These are phyloP conservation scores for Boechera divaricarpa DNA, from an alignment of 345 rosid genomes.

Conservation along the genomic window DNA sequence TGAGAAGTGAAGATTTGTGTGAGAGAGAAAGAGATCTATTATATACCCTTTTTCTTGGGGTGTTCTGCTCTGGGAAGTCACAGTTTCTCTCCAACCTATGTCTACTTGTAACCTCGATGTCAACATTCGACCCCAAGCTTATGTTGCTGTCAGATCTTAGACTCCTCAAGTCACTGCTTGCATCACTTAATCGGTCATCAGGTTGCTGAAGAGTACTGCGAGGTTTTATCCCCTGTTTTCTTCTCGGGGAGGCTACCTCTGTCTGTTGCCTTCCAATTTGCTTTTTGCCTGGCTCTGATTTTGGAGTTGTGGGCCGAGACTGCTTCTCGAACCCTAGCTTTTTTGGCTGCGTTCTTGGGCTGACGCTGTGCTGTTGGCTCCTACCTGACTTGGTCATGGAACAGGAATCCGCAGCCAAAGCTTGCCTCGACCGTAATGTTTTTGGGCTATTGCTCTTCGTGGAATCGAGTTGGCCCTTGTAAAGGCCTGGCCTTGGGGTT, in stretches of 20 bases:
- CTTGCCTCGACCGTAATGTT: slow-evolving; percentile 45
- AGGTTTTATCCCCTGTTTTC: slow-evolving; percentile 49
- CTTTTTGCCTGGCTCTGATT: slow-evolving; percentile 53
- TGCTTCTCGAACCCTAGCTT: slow-evolving; percentile 58
- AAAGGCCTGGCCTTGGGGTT: slow-evolving; percentile 51
- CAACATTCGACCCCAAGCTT: slow-evolving; percentile 57
- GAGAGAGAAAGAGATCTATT: slow-evolving; percentile 11
- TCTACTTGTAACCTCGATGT: slow-evolving; percentile 66
- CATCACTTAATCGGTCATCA: slow-evolving; percentile 54
- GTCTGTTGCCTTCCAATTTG: slow-evolving; percentile 53
- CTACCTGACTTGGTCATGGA: slow-evolving; percentile 42
- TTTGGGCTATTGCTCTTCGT: slow-evolving; percentile 46
- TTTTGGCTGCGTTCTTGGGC: slow-evolving; percentile 60
- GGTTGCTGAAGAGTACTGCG: slow-evolving; percentile 42
- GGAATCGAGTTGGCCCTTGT: slow-evolving; percentile 40
- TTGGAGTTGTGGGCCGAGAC: slow-evolving; percentile 46
- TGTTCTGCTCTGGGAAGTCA: slow-evolving; percentile 44
- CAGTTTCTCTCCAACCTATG: slow-evolving; percentile 51
- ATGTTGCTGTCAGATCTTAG: slow-evolving; percentile 60
- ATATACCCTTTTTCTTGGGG: slow-evolving; percentile 52
- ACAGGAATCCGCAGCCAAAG: slow-evolving; percentile 45
- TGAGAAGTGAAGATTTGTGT: slow-evolving; percentile 23
- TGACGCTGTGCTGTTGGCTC: slow-evolving; percentile 53
- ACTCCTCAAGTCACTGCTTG: slow-evolving; percentile 55
- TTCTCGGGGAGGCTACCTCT: slow-evolving; percentile 55